Evolutionary conservation across 2,329 filamentous ascomycete species (phyloP), one percentile per base, ranked within the genome.

Genomic region (Ophiostoma populinum): DNA sequence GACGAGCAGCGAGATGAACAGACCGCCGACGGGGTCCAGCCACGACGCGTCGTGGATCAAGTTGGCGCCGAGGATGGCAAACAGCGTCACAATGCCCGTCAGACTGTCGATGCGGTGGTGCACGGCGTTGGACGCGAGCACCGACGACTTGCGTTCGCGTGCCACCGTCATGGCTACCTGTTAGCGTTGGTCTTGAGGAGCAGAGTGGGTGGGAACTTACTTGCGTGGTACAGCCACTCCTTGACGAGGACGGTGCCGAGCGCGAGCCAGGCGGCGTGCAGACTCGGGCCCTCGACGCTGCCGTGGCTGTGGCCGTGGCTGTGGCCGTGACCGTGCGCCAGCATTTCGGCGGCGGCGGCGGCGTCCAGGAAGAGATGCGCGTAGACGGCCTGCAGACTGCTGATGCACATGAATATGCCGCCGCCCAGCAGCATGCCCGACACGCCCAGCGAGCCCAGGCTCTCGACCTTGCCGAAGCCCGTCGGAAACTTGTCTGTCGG

Each of bases 401-500:
- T 78, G 57, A 79, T 72, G 43, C 85, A 85, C 79, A 98, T 95
- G 54, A 92, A 85, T 42, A 93, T 59, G 34, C 90, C 90, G 42
- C 90, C 90, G 32, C 77, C 73, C 2, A 98, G 68, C 47, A 98
- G 64, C 58, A 98, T 80, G 43, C 85, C 76, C 46, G 86, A 94
- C 22, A 98, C 90, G 12, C 87, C 90, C 40, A 98, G 61, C 16
- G 85, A 90, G 15, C 90, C 90, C 51, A 98, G 59, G 49, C 85
- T 93, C 62, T 98, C 90, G n/a, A 98, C 71, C 61, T 98, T 98
- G 51, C 90, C 90, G 52, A 92, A 98, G 2, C 90, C 90, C 48
- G 75, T 73, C 2, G 90, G 90, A 51, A 93, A 98, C 26, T 70
- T 70, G 36, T 79, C 68, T 9, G 80, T 82, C 0, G 90, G 85